Conservation (phyloP, 2,329 filamentous ascomycete species). For the Claviceps digitariae region DNA sequence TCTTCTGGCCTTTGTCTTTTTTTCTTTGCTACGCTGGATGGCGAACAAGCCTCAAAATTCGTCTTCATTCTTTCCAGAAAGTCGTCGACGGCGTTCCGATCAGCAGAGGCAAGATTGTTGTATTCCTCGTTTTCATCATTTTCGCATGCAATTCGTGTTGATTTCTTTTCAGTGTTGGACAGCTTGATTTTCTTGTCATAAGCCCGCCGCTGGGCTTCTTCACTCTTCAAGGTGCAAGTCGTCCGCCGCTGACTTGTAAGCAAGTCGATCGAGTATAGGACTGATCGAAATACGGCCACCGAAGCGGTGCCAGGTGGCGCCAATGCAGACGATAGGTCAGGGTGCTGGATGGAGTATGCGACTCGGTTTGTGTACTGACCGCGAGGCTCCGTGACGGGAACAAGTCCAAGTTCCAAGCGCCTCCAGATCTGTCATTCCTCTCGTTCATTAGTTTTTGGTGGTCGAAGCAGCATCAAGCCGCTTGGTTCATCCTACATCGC, state of each 20-base stretch:
- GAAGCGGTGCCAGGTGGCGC: conserved; percentile 14
- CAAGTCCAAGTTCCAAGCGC: conserved; percentile 16
- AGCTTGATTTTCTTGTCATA: not conserved
- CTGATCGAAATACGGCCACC: conserved; percentile 14
- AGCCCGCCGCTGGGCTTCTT: not conserved
- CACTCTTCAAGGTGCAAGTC: not conserved
- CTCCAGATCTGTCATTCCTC: conserved; percentile 13
- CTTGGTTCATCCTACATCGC: conserved; percentile 13
- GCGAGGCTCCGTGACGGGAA: conserved; percentile 5
- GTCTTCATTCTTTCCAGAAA: conserved; percentile 15
- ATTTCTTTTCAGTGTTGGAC: not conserved
- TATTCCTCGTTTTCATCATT: conserved; percentile 6
- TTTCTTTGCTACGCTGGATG: not conserved
- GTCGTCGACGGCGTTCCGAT: conserved; percentile 16
- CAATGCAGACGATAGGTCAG: conserved; percentile 18
- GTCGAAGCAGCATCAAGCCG: not conserved
- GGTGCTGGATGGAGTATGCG: conserved; percentile 24
- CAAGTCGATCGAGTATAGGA: conserved; percentile 15
- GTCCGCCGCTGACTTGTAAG: not conserved
- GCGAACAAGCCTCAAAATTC: not conserved
- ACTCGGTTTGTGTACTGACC: conserved; percentile 10
- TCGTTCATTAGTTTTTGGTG: not conserved
- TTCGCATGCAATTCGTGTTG: not conserved
- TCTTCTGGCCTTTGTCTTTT: not conserved
- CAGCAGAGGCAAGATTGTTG: conserved; percentile 9